A percentile compares a stretch with the other conserved stretches of the same genome.
Evolutionary conservation across 2,329 filamentous ascomycete genomes (phyloP).

Genomic region (Aspergillus sp.): DNA sequence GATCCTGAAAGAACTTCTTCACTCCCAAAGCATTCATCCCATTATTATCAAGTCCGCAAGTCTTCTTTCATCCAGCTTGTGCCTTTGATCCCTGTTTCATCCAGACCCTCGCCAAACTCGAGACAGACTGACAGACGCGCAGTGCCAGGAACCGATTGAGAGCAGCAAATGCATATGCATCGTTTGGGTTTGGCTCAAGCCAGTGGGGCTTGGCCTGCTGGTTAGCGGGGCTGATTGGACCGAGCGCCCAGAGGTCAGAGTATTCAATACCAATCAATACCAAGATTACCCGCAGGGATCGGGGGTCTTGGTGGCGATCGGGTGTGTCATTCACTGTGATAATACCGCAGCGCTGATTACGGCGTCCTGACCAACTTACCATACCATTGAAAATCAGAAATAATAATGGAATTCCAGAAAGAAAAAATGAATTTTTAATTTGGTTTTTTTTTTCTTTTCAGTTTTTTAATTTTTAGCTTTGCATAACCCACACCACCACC

Average conservation of each 20-base stretch:
- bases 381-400: constrained; percentile 11
- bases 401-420: constrained; percentile 4
- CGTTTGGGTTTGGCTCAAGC: constrained; percentile 17
- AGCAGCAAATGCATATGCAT: constrained; percentile 6
- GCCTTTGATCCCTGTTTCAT: not conserved
- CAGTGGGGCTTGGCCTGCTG: constrained; percentile 12
- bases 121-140: too few species aligned
- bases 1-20: not conserved
- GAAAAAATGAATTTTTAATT: constrained; percentile 2
- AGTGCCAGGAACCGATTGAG: constrained; percentile 22
- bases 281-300: not conserved
- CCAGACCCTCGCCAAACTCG: not conserved
- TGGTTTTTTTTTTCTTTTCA: not conserved
- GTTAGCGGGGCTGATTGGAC: constrained; percentile 24
- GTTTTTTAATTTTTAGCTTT: constrained; percentile 9
- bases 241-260: constrained; percentile 19
- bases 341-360: constrained; percentile 8
- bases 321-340: not conserved
- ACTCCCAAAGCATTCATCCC: not conserved
- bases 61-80: not conserved
- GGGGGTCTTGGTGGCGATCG: constrained; percentile 23
- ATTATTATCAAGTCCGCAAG: too few species aligned
- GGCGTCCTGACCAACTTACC: constrained; percentile 12
- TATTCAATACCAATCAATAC: constrained; percentile 7
- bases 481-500: constrained; percentile 13